Percentiles rank a stretch among this genome's conserved stretches.
Evolutionary conservation across 2,329 filamentous ascomycete species (phyloP).

Genomic region (Ophiostoma himal-ulmi): DNA sequence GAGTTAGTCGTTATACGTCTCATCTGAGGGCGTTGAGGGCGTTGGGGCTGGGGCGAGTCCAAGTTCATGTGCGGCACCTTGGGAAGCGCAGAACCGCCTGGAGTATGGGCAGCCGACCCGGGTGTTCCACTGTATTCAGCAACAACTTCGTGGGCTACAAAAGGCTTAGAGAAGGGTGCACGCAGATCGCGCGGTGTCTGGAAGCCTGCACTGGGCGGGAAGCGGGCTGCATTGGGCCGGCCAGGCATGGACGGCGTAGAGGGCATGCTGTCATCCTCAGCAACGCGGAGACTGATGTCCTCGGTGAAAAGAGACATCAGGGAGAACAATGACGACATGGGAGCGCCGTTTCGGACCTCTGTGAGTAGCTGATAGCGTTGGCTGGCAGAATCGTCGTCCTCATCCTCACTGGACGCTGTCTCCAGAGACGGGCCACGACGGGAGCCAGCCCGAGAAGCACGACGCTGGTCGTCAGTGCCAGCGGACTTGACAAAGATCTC

Average conservation of each 20-base stretch:
- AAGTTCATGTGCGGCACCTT: slow-evolving; percentile 71
- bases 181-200: slow-evolving; percentile 32
- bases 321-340: slow-evolving; percentile 97
- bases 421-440: slow-evolving; percentile 39
- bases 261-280: slow-evolving; percentile 53
- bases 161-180: slow-evolving; percentile 37
- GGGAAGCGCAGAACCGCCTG: slow-evolving; percentile 40
- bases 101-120: slow-evolving; percentile 23
- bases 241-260: slow-evolving; percentile 31
- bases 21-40: slow-evolving; percentile 38
- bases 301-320: slow-evolving; percentile 97
- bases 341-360: slow-evolving; percentile 94
- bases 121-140: slow-evolving; percentile 29
- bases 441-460: slow-evolving; percentile 28
- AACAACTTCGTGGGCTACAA: slow-evolving; percentile 20
- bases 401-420: slow-evolving; percentile 44
- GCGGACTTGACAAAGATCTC: slow-evolving; percentile 97
- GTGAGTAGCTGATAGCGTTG: slow-evolving; percentile 93
- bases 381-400: slow-evolving; percentile 50
- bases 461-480: slow-evolving; percentile 36
- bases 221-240: slow-evolving; percentile 28
- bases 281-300: slow-evolving; percentile 72
- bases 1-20: slow-evolving; percentile 58
- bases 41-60: slow-evolving; percentile 40
- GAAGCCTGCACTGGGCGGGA: slow-evolving; percentile 31